Evolutionary conservation across 2,329 filamentous ascomycete genomes (phyloP).

Genomic region (Botryotinia globosa): DNA sequence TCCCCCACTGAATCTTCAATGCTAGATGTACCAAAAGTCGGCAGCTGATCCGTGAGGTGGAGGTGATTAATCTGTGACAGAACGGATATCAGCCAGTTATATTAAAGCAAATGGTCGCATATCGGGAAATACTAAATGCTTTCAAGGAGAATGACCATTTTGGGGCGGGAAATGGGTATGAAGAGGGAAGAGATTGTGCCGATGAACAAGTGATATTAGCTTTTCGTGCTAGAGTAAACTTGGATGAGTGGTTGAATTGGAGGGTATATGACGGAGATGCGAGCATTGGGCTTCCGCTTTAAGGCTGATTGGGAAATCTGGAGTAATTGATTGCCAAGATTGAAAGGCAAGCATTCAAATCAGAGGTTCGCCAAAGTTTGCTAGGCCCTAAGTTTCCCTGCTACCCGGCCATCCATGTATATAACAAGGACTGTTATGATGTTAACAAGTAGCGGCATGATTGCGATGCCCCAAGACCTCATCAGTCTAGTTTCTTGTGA

Average conservation of each 20-base stretch:
- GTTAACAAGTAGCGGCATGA: background rate
- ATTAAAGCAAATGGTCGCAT: conserved; percentile 27
- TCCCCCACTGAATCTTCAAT: conserved; percentile 29
- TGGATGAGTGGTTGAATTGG: conserved; percentile 28
- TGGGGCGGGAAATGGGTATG: conserved; percentile 29
- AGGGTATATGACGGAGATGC: conserved; percentile 35
- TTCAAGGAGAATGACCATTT: conserved; percentile 26
- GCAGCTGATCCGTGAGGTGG: conserved; percentile 36
- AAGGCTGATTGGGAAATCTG: conserved; percentile 40
- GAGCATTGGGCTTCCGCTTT: conserved; percentile 37
- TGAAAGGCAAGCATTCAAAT: conserved; percentile 27
- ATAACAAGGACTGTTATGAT: conserved; percentile 18
- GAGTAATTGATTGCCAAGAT: conserved; percentile 34
- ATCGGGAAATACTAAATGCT: conserved; percentile 25
- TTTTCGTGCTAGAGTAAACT: conserved; percentile 25
- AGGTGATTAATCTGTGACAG: conserved; percentile 32
- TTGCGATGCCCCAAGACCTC: background rate
- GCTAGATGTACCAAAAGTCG: conserved; percentile 33
- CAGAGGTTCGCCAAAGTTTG: conserved; percentile 30
- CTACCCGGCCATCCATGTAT: conserved; percentile 32
- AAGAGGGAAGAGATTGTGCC: conserved; percentile 30
- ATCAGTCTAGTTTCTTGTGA: conserved; percentile 7
- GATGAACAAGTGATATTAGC: conserved; percentile 26
- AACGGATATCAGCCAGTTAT: conserved; percentile 34
- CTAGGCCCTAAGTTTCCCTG: conserved; percentile 30